Conservation (phyloP, 331 rosid genomes). For the Malus hybrid region DNA sequence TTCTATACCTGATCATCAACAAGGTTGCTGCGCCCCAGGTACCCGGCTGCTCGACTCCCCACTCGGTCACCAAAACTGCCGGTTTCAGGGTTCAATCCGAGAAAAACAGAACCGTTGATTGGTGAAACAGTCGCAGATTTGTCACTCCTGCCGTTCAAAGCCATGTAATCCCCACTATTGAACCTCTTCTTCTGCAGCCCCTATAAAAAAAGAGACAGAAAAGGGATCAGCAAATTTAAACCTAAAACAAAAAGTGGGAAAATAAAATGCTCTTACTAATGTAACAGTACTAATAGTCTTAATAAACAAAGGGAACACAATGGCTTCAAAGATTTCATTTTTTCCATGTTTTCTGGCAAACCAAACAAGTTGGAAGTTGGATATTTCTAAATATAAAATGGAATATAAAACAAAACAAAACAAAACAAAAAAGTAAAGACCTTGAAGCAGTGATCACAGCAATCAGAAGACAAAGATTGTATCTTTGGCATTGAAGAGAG, state of each 20-base stretch:
- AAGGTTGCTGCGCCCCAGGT: not conserved
- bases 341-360: not conserved
- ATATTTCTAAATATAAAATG: not conserved
- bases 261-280: not conserved
- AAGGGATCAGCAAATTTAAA: not conserved
- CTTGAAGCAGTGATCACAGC: constrained; percentile 48
- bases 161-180: constrained; percentile 22
- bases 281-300: not conserved
- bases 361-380: not conserved
- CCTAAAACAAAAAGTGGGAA: not conserved
- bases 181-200: constrained; percentile 17
- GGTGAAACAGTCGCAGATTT: constrained; percentile 14
- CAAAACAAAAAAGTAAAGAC: constrained; percentile 15
- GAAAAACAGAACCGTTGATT: constrained; percentile 21
- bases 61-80: constrained; percentile 20
- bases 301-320: not conserved
- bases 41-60: not conserved
- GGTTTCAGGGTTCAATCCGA: constrained; percentile 21
- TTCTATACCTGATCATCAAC: constrained; percentile 32
- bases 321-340: not conserved
- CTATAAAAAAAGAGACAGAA: not conserved
- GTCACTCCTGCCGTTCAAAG: constrained; percentile 21
- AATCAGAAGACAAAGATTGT: constrained; percentile 10
- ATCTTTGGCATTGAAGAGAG: constrained; percentile 89
- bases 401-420: not conserved